These are phyloP conservation scores for Euphrasia arctica DNA, from an alignment of 305 asterid genomes.

Conservation along the genomic window DNA sequence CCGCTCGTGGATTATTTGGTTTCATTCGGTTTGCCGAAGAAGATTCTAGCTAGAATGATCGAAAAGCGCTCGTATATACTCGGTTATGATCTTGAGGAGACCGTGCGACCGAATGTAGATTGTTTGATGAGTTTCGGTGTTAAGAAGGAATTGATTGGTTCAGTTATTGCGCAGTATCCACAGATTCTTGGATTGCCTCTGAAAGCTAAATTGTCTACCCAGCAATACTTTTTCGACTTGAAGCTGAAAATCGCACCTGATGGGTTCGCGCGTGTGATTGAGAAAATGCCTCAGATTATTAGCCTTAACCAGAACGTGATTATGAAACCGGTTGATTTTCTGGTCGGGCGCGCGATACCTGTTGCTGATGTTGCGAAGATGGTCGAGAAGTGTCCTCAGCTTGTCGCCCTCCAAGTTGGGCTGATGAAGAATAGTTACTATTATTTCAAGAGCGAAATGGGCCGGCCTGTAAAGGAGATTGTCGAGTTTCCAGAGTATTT, in stretches of 20 bases:
- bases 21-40: slow-evolving; percentile 72
- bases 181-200: slow-evolving; percentile 82
- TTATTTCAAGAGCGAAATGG: slow-evolving; percentile 85
- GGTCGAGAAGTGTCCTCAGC: slow-evolving; percentile 82
- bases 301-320: slow-evolving; percentile 76
- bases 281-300: slow-evolving; percentile 83
- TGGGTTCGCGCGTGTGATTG: slow-evolving; percentile 66
- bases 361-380: slow-evolving; percentile 58
- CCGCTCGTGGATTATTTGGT: slow-evolving; percentile 86
- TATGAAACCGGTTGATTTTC: slow-evolving; percentile 71
- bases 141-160: slow-evolving; percentile 53
- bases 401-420: slow-evolving; percentile 68
- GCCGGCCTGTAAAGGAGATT: slow-evolving; percentile 59
- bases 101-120: slow-evolving; percentile 77
- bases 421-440: slow-evolving; percentile 81
- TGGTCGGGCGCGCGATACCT: slow-evolving; percentile 62
- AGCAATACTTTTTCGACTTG: slow-evolving; percentile 73
- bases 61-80: slow-evolving; percentile 85
- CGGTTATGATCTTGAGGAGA: slow-evolving; percentile 79
- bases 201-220: slow-evolving; percentile 86
- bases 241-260: slow-evolving; percentile 85
- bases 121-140: slow-evolving; percentile 84
- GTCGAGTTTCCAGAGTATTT: slow-evolving; percentile 88
- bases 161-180: slow-evolving; percentile 76
- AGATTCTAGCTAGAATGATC: slow-evolving; percentile 68